A percentile compares a stretch with the other conserved stretches of the same genome.
phyloP scores from a whole-genome alignment of 192 early-diverging fungal genomes.

The Funneliformis geosporum region DNA sequence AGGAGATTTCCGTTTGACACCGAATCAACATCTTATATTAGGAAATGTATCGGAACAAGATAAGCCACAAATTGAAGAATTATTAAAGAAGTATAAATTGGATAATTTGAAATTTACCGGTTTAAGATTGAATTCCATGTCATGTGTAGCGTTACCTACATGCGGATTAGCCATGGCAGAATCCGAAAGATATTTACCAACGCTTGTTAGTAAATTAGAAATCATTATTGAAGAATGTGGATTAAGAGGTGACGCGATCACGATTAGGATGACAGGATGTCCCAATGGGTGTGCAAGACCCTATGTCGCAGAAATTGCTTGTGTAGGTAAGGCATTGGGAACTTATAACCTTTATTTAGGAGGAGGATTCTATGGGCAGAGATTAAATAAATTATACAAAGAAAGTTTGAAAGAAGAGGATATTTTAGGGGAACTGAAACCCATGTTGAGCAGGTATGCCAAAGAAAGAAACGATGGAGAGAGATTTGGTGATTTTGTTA shows the following conservation, averaged over 20 bases:
- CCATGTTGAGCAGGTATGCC: constrained; percentile 83
- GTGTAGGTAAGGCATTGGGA: constrained; percentile 93
- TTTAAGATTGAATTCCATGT: constrained; percentile 88
- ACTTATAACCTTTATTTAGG: constrained; percentile 96
- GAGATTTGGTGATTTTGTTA: constrained; percentile 94
- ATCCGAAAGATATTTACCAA: constrained; percentile 92
- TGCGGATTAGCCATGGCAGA: constrained; percentile 97
- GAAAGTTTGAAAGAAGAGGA: constrained; percentile 88
- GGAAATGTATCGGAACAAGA: constrained; percentile 73
- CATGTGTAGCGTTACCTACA: constrained; percentile 94
- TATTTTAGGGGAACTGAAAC: constrained; percentile 75
- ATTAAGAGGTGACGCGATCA: constrained; percentile 84
- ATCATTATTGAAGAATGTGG: constrained; percentile 76
- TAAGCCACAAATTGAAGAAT: constrained; percentile 63
- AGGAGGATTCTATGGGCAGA: constrained; percentile 81
- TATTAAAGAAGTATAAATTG: constrained; percentile 77
- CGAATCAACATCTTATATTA: constrained; percentile 92
- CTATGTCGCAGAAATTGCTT: constrained; percentile 91
- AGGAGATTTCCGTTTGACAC: constrained; percentile 84
- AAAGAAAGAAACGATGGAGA: constrained; percentile 71
- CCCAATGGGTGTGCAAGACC: constrained; percentile 98
- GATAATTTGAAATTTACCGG: constrained; percentile 82
- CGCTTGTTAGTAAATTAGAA: constrained; percentile 80
- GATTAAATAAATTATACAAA: constrained; percentile 89
- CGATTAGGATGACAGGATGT: constrained; percentile 97